Percentiles rank a stretch among this genome's conserved stretches.
These are phyloP conservation scores for Moesziomyces sp. DNA, from an alignment of 1,284 basidiomycete genomes.

Conservation along the genomic window DNA sequence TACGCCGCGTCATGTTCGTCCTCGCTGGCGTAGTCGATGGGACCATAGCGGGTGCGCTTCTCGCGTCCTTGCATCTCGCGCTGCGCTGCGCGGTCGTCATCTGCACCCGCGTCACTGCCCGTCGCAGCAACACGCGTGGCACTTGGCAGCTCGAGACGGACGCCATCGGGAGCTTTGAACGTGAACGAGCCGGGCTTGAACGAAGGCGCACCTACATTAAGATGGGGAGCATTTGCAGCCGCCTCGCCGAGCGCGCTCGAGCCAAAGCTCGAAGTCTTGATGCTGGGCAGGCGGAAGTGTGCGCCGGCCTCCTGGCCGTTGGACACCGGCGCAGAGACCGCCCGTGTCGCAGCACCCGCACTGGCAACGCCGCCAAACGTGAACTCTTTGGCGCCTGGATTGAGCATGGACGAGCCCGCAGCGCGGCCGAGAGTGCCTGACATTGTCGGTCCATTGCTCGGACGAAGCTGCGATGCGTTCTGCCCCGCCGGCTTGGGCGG, in stretches of 20 bases:
- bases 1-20: constrained; percentile 21
- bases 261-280: constrained; percentile 57
- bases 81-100: constrained; percentile 2
- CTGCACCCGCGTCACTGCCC: not conserved
- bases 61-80: constrained; percentile 52
- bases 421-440: constrained; percentile 35
- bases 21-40: constrained; percentile 34
- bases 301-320: constrained; percentile 5
- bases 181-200: constrained; percentile 59
- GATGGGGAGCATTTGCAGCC: constrained; percentile 26
- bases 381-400: constrained; percentile 54
- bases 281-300: constrained; percentile 58
- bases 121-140: not conserved
- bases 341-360: not conserved
- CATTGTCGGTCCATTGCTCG: constrained; percentile 9
- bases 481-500: constrained; percentile 5
- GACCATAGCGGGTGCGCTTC: constrained; percentile 48
- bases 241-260: constrained; percentile 37
- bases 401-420: constrained; percentile 41
- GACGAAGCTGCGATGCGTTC: not conserved
- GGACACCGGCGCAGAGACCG: constrained; percentile 22
- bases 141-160: constrained; percentile 32
- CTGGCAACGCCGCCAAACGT: constrained; percentile 24
- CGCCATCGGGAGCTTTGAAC: constrained; percentile 44
- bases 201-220: constrained; percentile 55